A percentile compares a stretch with the other conserved stretches of the same genome.
Conservation (phyloP, 768 basidiomycete species). For the Naganishia antarctica region DNA sequence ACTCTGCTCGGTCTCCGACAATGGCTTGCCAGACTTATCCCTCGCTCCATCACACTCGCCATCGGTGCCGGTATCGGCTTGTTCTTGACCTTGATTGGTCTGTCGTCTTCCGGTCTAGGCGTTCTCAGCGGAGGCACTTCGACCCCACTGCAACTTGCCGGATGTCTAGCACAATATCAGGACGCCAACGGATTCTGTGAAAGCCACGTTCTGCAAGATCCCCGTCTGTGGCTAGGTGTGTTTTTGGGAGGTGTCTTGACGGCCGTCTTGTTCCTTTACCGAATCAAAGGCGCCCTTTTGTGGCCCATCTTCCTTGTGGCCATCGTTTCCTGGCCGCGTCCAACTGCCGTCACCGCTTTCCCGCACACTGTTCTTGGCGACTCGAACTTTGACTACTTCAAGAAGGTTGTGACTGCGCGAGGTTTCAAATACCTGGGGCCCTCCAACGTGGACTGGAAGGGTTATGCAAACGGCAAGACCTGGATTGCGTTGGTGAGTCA, state of each 20-base stretch:
- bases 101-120: conserved; percentile 64
- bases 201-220: conserved; percentile 62
- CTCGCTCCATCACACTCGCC: conserved; percentile 75
- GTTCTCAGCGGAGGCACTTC: conserved; percentile 69
- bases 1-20: conserved; percentile 79
- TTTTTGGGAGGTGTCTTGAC: conserved; percentile 77
- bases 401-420: conserved; percentile 62
- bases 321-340: conserved; percentile 82
- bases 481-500: conserved; percentile 69
- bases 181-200: conserved; percentile 52
- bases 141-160: conserved; percentile 71
- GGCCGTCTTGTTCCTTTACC: conserved; percentile 74
- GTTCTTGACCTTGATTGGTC: conserved; percentile 79
- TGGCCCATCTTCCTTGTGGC: conserved; percentile 71
- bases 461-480: conserved; percentile 61
- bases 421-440: conserved; percentile 40
- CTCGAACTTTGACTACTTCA: conserved; percentile 74
- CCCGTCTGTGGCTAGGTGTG: conserved; percentile 83
- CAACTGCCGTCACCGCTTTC: conserved; percentile 73
- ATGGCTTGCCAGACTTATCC: conserved; percentile 84
- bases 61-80: conserved; percentile 82
- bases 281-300: conserved; percentile 70
- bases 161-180: conserved; percentile 59
- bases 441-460: conserved; percentile 38
- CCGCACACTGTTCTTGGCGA: conserved; percentile 67